These are phyloP conservation scores for Beta macrorhiza DNA, from an alignment of 179 eudicot genomes.

Conservation along the genomic window DNA sequence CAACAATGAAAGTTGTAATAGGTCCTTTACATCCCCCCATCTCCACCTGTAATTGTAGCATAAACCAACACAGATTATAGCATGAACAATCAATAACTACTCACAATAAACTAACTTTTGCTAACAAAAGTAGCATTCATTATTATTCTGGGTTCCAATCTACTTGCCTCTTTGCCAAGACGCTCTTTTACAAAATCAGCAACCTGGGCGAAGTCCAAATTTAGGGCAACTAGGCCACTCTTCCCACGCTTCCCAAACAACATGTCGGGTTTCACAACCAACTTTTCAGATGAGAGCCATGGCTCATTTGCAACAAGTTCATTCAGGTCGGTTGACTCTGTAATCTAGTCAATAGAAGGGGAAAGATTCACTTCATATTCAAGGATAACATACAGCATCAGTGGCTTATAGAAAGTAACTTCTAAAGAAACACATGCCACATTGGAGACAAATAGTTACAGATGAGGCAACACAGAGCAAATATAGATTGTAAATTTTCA, in stretches of 20 bases:
- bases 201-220: constrained; percentile 79
- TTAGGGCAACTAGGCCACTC: constrained; percentile 84
- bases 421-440: not conserved
- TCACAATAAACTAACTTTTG: not conserved
- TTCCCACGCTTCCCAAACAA: constrained; percentile 94
- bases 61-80: not conserved
- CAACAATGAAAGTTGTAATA: constrained; percentile 86
- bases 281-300: constrained; percentile 77
- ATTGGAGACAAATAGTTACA: not conserved
- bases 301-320: constrained; percentile 65
- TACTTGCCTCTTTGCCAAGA: constrained; percentile 69
- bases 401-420: not conserved
- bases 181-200: constrained; percentile 79
- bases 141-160: not conserved
- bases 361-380: not conserved
- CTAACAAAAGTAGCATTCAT: not conserved
- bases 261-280: constrained; percentile 95
- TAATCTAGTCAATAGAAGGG: constrained; percentile 43
- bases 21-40: constrained; percentile 93
- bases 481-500: not conserved
- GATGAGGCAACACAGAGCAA: not conserved
- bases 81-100: not conserved
- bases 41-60: constrained; percentile 50
- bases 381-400: not conserved
- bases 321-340: constrained; percentile 64